These are phyloP conservation scores for Teunomyces atbi DNA, from an alignment of 805 yeast species.

Conservation along the genomic window DNA sequence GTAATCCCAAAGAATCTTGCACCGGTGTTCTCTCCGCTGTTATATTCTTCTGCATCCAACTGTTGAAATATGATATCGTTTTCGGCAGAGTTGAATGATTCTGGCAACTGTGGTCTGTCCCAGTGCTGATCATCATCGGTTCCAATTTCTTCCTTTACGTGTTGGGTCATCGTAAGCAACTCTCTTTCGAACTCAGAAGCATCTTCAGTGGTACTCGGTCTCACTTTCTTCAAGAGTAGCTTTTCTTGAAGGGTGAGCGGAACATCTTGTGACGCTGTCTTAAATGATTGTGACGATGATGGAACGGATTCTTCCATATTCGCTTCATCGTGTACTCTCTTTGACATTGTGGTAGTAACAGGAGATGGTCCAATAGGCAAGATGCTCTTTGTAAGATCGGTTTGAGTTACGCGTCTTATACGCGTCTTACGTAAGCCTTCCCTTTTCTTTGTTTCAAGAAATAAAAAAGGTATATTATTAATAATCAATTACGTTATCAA, in stretches of 20 bases:
- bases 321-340: constrained; percentile 4
- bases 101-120: constrained; percentile 58
- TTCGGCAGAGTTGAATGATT: constrained; percentile 44
- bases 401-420: constrained; percentile 1
- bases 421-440: neutral
- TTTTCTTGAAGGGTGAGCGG: constrained; percentile 25
- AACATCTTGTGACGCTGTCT: constrained; percentile 9
- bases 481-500: too few species aligned
- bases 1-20: constrained; percentile 94
- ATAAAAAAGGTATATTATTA: neutral
- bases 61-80: constrained; percentile 79
- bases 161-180: constrained; percentile 35
- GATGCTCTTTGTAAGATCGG: constrained; percentile 4
- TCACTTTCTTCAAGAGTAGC: constrained; percentile 33
- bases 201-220: constrained; percentile 32
- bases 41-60: constrained; percentile 88
- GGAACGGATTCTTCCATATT: constrained; percentile 36
- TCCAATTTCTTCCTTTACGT: constrained; percentile 18
- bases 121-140: constrained; percentile 40
- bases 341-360: neutral
- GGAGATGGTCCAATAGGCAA: neutral
- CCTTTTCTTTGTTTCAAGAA: neutral
- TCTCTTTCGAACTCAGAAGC: constrained; percentile 43
- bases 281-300: constrained; percentile 20
- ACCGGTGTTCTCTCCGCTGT: constrained; percentile 53